Percentiles rank a stretch among this genome's conserved stretches.
phyloP scores from a whole-genome alignment of 257 asterid species.

The Cruciata laevipes region DNA sequence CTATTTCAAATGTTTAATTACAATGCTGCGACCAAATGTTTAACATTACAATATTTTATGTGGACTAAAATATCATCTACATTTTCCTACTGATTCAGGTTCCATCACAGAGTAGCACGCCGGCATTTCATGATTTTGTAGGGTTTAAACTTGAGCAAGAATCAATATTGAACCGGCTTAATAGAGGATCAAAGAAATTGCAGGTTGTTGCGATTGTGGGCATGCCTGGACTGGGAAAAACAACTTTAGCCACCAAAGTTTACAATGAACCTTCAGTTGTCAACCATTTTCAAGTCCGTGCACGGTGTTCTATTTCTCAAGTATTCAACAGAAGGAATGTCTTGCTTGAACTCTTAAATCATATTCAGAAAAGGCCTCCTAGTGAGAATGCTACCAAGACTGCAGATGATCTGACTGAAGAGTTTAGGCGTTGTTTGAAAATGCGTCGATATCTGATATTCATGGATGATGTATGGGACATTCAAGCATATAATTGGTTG shows the following conservation, averaged over 20 bases:
- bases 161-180: background rate
- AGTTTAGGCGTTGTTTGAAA: background rate
- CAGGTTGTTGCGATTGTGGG: background rate
- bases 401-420: background rate
- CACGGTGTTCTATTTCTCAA: background rate
- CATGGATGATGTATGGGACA: background rate
- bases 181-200: background rate
- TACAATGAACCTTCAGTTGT: background rate
- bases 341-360: background rate
- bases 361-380: background rate
- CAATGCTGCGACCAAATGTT: too few relatives aligned
- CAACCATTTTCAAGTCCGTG: background rate
- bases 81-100: too few relatives aligned
- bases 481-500: background rate
- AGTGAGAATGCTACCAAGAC: background rate
- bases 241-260: background rate
- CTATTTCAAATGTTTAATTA: too few relatives aligned
- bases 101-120: too few relatives aligned
- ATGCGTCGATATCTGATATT: background rate
- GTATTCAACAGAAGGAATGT: background rate
- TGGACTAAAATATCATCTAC: too few relatives aligned
- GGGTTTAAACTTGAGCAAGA: background rate
- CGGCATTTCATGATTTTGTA: background rate
- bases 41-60: too few relatives aligned
- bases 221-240: background rate